These are phyloP conservation scores for Lachnum nothofagi DNA, from an alignment of 2,329 filamentous ascomycete genomes.

Conservation along the genomic window DNA sequence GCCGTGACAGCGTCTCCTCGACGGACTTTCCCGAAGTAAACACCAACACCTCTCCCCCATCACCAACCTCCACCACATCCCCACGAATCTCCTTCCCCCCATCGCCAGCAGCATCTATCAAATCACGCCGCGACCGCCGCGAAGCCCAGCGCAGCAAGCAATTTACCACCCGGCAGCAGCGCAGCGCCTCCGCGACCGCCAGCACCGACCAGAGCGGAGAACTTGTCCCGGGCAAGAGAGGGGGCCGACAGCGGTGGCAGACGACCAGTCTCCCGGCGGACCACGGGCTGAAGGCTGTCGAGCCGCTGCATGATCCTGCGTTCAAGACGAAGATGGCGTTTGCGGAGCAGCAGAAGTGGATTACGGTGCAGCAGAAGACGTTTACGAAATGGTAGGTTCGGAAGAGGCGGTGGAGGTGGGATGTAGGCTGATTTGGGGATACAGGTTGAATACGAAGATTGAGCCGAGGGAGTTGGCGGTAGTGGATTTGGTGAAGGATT, in stretches of 20 bases:
- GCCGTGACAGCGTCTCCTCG: slow-evolving; percentile 3
- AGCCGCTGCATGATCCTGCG: slow-evolving; percentile 30
- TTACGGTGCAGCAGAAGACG: slow-evolving; percentile 91
- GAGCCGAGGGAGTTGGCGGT: slow-evolving; percentile 72
- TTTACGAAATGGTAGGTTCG: slow-evolving; percentile 87
- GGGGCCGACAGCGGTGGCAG: slow-evolving; percentile 16
- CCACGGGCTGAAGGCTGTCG: slow-evolving; percentile 28
- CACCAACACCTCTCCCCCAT: slow-evolving; percentile 10
- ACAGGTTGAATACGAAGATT: slow-evolving; percentile 92
- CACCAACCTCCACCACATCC: background rate
- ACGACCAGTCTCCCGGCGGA: slow-evolving; percentile 23
- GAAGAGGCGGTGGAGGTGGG: slow-evolving; percentile 1
- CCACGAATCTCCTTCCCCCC: slow-evolving; percentile 11
- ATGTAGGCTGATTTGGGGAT: slow-evolving; percentile 7
- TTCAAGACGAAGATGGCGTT: slow-evolving; percentile 56
- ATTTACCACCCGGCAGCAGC: slow-evolving; percentile 26
- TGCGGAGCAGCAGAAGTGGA: slow-evolving; percentile 62
- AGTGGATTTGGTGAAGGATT: slow-evolving; percentile 79
- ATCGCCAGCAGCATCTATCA: slow-evolving; percentile 19
- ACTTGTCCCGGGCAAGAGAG: slow-evolving; percentile 17
- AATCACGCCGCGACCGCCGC: slow-evolving; percentile 24
- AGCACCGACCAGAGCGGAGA: slow-evolving; percentile 12
- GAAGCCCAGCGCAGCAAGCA: slow-evolving; percentile 27
- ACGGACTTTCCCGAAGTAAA: slow-evolving; percentile 19
- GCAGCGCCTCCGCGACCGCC: slow-evolving; percentile 19